Evolutionary conservation across 75 land plant genomes (phyloP), one percentile per base, ranked within the genome.

Genomic region (Cupressus sempervirens): DNA sequence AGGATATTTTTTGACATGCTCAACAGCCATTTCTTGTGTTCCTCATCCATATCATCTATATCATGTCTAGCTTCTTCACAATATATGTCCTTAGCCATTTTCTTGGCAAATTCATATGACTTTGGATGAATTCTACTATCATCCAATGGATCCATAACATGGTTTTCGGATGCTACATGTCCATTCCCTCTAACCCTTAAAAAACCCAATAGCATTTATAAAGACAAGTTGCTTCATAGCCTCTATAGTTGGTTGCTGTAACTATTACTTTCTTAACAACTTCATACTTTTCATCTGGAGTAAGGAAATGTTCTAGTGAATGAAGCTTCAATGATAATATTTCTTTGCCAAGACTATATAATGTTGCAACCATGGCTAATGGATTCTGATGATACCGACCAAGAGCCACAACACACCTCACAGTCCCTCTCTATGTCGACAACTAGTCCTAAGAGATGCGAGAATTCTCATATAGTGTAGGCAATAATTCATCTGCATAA

Each of bases 111-210:
- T 35, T 89, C 86, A 88, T 96, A 94, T 2, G 96, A 96, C 84
- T 97, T 96, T 36, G 99, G 99, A 89, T 97, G 98, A 77, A 97
- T 97, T 75, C 99, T 90, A 16, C 98, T 97, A 81, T 96, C 99
- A 89, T 97, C 99, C 72, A 97, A 86, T 54, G 95, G 88, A 81
- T 97, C 98, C 85, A 97, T 87, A 52, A 89, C 82, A 53, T 92
- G 94, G 86, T 85, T 94, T 74, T 92, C 92, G 82, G 90, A 86
- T 13, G 96, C 91, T 84, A 95, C 94, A 84, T 91, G 89, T 13
- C 99, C 99, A 88, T 92, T 94, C 43, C 96, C 90, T 32, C 98
- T 91, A 52, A 97, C 93, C 81, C 99, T 92, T 83, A 97, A 77
- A 85, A 94, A 97, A 48, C 95, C 99, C 7, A 94, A n/a, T n/a